Evolutionary conservation across 192 early-diverging fungal genomes (phyloP).

Genomic region (Backusella psychrophila): DNA sequence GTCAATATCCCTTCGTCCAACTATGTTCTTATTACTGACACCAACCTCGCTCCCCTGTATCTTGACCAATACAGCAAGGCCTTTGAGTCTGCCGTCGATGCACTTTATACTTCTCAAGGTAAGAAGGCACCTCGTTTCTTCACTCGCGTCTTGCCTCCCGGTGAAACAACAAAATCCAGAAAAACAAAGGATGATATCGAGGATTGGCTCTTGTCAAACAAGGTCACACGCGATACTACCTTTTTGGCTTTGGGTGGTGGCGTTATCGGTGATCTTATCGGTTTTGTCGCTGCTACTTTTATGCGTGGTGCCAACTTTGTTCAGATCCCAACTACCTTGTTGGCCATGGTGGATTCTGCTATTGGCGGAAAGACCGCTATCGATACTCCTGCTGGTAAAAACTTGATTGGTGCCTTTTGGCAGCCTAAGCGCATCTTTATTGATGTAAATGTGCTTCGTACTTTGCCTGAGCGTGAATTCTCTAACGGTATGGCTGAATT

Average conservation of each 20-base stretch:
- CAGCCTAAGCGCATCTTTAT: constrained; percentile 91
- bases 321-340: constrained; percentile 91
- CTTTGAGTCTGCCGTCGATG: constrained; percentile 5
- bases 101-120: constrained; percentile 40
- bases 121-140: constrained; percentile 54
- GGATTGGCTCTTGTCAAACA: constrained; percentile 81
- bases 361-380: constrained; percentile 98
- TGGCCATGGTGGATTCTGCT: constrained; percentile 98
- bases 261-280: constrained; percentile 91
- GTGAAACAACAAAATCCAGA: constrained; percentile 86
- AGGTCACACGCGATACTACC: constrained; percentile 89
- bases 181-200: constrained; percentile 82
- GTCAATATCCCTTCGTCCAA: constrained; percentile 74
- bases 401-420: constrained; percentile 94
- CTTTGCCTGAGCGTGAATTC: constrained; percentile 88
- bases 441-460: constrained; percentile 79
- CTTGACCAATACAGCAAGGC: constrained; percentile 48
- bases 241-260: constrained; percentile 93
- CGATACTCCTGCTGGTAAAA: constrained; percentile 92
- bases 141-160: constrained; percentile 77
- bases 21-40: constrained; percentile 86
- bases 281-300: constrained; percentile 93
- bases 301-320: constrained; percentile 93
- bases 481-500: constrained; percentile 95
- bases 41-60: constrained; percentile 75